Conservation (phyloP, 192 early-diverging fungal species). For the Globomyces pollinis-pini region DNA sequence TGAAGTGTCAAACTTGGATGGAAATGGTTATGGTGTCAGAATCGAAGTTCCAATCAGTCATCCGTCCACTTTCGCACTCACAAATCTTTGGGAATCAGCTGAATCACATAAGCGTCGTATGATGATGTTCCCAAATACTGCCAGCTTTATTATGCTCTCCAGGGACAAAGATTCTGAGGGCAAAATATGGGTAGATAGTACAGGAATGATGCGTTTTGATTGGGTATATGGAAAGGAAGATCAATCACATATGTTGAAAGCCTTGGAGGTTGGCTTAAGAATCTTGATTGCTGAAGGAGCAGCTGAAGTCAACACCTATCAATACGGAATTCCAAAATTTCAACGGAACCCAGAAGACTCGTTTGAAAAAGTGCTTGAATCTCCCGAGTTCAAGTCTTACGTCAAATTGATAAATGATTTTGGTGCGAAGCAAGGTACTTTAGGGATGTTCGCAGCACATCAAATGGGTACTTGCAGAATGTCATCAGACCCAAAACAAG, state of each 20-base stretch:
- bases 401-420: slow-evolving; percentile 20
- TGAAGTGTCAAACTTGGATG: slow-evolving; percentile 50
- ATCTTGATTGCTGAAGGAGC: slow-evolving; percentile 63
- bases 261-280: slow-evolving; percentile 33
- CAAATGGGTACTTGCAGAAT: slow-evolving; percentile 60
- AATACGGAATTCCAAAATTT: slow-evolving; percentile 31
- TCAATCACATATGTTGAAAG: slow-evolving; percentile 30
- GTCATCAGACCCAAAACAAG: slow-evolving; percentile 42
- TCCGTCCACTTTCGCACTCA: slow-evolving; percentile 34
- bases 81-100: slow-evolving; percentile 42
- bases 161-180: slow-evolving; percentile 57
- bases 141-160: slow-evolving; percentile 43
- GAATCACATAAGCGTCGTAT: slow-evolving; percentile 45
- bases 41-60: slow-evolving; percentile 56
- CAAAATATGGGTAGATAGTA: slow-evolving; percentile 30
- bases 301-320: slow-evolving; percentile 42
- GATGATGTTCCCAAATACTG: slow-evolving; percentile 33
- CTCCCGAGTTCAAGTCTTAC: slow-evolving; percentile 21
- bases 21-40: slow-evolving; percentile 56
- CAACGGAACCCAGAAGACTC: neutral
- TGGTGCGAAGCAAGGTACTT: slow-evolving; percentile 18
- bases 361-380: neutral
- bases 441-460: slow-evolving; percentile 47
- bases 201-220: slow-evolving; percentile 33
- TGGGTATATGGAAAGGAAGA: slow-evolving; percentile 51